A percentile compares a stretch with the other conserved stretches of the same genome.
phyloP scores from a whole-genome alignment of 1,284 basidiomycete species.

The Heterobasidion irregulare region DNA sequence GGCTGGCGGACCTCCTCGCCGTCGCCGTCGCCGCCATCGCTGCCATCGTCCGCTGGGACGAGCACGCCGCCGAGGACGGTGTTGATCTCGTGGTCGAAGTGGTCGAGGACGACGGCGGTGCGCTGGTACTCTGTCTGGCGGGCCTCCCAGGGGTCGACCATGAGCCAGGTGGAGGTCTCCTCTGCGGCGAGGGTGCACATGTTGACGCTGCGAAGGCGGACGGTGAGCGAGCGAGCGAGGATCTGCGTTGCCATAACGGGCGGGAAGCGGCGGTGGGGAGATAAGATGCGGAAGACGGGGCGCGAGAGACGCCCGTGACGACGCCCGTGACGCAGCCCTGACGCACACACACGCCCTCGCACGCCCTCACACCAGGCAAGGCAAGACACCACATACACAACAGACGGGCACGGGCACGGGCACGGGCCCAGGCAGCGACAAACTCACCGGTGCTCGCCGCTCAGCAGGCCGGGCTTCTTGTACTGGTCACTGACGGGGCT shows the following conservation, averaged over 20 bases:
- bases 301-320: too few species aligned
- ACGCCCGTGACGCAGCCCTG: background rate
- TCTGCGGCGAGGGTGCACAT: slow-evolving; percentile 88
- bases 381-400: too few species aligned
- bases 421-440: too few species aligned
- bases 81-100: slow-evolving; percentile 93
- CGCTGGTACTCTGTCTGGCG: slow-evolving; percentile 84
- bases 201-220: slow-evolving; percentile 47
- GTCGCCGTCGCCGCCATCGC: too few species aligned
- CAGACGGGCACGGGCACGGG: background rate
- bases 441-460: slow-evolving; percentile 70
- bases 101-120: slow-evolving; percentile 93
- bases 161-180: slow-evolving; percentile 73
- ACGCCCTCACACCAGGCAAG: background rate
- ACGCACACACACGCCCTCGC: background rate
- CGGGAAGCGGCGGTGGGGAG: background rate
- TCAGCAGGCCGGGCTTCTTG: slow-evolving; percentile 84
- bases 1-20: slow-evolving; percentile 54
- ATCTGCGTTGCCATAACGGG: background rate
- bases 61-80: slow-evolving; percentile 65
- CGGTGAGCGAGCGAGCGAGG: background rate
- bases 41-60: slow-evolving; percentile 25
- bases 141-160: slow-evolving; percentile 98
- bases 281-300: background rate
- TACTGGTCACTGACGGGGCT: slow-evolving; percentile 92